Evolutionary conservation across 2,329 filamentous ascomycete genomes (phyloP), one percentile per base, ranked within the genome.

Genomic region (Fusarium marasasianum): DNA sequence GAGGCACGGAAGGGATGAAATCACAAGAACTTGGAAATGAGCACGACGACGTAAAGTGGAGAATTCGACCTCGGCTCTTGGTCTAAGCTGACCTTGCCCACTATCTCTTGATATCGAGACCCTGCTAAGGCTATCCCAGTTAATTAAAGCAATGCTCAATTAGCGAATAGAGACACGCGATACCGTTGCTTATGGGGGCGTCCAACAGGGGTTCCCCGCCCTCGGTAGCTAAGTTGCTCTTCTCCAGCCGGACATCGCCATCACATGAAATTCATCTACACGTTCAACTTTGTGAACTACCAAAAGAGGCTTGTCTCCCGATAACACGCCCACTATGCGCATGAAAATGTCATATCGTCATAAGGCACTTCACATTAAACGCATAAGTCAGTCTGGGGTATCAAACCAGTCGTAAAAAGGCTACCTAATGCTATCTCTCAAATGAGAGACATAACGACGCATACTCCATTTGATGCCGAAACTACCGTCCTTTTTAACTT

Each of bases 1-100:
- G 35, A 55, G 51, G 35, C 35, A 41, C 24, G 51, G 75, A 45
- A 68, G 59, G 63, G 74, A 75, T 74, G 66, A 62, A 75, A 63
- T 61, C 61, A 71, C 62, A 73, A 71, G 65, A 70, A 75, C 72
- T 53, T 75, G 72, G 72, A 75, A 75, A 75, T 75, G 72, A 75
- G 69, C 69, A 53, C 58, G 57, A 70, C 55, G 61, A 44, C 57
- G 54, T 62, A 73, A 73, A 75, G 69, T 72, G 69, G 72, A 29
- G 69, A 60, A 59, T 31, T 37, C 45, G 66, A 73, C 72, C 72
- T 75, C 72, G 72, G 72, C 72, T 75, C 48, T 44, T 63, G 48
- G 53, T 50, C 66, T 53, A 61, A 53, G 47, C 54, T 59, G 35
- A 54, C 41, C 55, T 56, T 24, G 57, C 50, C 54, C 64, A 54